A percentile compares a stretch with the other conserved stretches of the same genome.
Conservation (phyloP, 106 monocot species). For the Dactylorhiza incarnata region DNA sequence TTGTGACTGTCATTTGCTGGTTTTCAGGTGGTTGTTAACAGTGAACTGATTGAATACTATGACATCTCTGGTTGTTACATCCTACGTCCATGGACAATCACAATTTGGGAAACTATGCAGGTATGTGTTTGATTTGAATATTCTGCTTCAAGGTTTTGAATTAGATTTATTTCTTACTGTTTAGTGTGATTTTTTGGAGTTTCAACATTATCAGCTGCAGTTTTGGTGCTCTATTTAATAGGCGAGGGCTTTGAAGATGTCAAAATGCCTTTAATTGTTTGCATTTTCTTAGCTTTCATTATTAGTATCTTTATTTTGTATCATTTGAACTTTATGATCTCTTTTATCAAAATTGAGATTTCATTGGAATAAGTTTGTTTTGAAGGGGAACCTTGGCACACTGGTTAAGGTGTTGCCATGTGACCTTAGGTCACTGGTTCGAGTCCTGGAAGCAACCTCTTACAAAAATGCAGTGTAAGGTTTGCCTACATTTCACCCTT, state of each 20-base stretch:
- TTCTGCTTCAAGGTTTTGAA: background rate
- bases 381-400: too few species aligned
- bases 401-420: too few species aligned
- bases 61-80: constrained; percentile 95
- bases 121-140: constrained; percentile 15
- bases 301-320: background rate
- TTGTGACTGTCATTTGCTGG: background rate
- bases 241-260: background rate
- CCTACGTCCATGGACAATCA: constrained; percentile 76
- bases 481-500: too few species aligned
- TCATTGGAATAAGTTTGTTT: too few species aligned
- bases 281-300: too few species aligned
- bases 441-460: too few species aligned
- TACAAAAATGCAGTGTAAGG: too few species aligned
- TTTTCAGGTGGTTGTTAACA: constrained; percentile 68
- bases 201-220: background rate
- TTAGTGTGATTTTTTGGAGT: background rate
- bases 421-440: too few species aligned
- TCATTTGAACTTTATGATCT: background rate
- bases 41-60: constrained; percentile 93
- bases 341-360: background rate
- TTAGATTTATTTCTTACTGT: background rate
- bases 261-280: too few species aligned
- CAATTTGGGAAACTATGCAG: constrained; percentile 72
- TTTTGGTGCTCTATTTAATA: background rate